These are phyloP conservation scores for Nicotiana noctiflora DNA, from an alignment of 257 asterid genomes.

Conservation along the genomic window DNA sequence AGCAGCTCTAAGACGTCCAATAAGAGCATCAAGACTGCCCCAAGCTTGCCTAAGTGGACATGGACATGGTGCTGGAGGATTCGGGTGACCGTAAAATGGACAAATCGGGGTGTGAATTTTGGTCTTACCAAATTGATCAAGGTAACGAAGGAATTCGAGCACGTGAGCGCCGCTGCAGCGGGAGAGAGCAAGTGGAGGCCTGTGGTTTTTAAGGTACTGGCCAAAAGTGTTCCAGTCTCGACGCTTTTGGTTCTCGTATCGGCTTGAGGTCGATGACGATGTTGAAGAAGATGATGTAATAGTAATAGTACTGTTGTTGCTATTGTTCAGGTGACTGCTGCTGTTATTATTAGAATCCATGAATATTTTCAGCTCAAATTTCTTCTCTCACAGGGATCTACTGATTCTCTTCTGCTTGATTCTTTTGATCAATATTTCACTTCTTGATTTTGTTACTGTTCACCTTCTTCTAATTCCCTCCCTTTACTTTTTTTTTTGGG, in stretches of 20 bases:
- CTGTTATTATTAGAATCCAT: constrained; percentile 5
- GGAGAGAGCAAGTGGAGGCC: constrained; percentile 81
- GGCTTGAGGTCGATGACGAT: constrained; percentile 42
- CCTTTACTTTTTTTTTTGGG: neutral
- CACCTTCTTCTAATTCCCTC: neutral
- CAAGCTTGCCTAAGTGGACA: constrained; percentile 94
- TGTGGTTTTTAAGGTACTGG: constrained; percentile 77
- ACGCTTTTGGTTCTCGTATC: constrained; percentile 89
- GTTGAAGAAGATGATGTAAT: constrained; percentile 23
- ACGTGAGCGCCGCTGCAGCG: constrained; percentile 97
- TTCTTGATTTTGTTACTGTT: neutral
- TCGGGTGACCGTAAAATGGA: constrained; percentile 89
- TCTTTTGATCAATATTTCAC: neutral
- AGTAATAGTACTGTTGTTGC: neutral
- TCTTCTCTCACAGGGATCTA: neutral
- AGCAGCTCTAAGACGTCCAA: constrained; percentile 84
- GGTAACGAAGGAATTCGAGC: constrained; percentile 80
- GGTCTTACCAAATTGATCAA: constrained; percentile 91
- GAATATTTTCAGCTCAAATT: too few species aligned
- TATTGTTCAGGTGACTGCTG: neutral
- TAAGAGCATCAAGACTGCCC: constrained; percentile 93
- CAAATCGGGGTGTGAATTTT: constrained; percentile 76
- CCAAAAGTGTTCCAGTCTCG: constrained; percentile 95
- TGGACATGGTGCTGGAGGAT: constrained; percentile 93
- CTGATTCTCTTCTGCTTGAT: neutral